phyloP scores from a whole-genome alignment of 306 rosid species.

The Ormosia emarginata region DNA sequence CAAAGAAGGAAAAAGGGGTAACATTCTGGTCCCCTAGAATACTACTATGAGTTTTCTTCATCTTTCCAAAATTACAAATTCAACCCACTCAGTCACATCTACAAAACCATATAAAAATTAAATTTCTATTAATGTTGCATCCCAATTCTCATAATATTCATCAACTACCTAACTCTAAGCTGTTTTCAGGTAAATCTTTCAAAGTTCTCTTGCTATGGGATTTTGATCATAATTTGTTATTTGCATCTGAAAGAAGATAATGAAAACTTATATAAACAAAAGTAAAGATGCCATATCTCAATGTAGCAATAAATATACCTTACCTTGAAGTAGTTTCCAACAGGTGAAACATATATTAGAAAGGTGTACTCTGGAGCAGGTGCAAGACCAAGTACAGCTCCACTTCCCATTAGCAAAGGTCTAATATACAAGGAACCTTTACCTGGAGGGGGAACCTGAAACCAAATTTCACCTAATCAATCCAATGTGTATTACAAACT shows the following conservation, averaged over 20 bases:
- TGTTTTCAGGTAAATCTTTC: background rate
- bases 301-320: background rate
- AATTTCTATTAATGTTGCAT: background rate
- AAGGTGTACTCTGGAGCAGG: conserved; percentile 98
- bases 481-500: background rate
- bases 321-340: conserved; percentile 98
- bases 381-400: conserved; percentile 94
- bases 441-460: conserved; percentile 90
- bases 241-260: background rate
- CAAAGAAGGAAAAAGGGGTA: background rate
- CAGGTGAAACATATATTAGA: conserved; percentile 91
- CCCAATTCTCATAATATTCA: background rate
- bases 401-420: conserved; percentile 96
- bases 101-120: background rate
- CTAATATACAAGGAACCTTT: conserved; percentile 93
- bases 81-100: background rate
- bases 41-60: background rate
- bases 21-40: background rate
- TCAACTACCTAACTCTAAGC: background rate
- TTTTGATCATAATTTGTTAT: background rate
- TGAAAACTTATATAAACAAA: background rate
- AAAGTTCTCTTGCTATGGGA: background rate
- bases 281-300: background rate
- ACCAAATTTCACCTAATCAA: conserved; percentile 19
- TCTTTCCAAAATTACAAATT: background rate